phyloP scores from a whole-genome alignment of 108 stramenopile genomes.

The Cyclotella baltica region DNA sequence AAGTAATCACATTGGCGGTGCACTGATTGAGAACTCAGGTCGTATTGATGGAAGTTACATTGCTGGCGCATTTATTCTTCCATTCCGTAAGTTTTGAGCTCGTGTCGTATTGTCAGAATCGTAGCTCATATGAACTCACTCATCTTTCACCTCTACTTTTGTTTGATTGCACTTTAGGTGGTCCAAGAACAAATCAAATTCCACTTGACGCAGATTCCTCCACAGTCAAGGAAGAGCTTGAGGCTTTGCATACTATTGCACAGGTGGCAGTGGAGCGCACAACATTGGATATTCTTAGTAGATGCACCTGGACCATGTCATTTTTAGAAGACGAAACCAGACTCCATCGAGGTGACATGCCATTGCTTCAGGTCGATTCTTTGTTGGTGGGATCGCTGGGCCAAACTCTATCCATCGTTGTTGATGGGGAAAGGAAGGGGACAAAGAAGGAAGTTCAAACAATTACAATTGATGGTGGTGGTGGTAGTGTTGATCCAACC shows the following conservation, averaged over 20 bases:
- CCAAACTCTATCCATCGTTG: slow-evolving; percentile 52
- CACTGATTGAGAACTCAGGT: too few relatives aligned
- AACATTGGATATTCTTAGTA: slow-evolving; percentile 51
- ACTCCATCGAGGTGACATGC: slow-evolving; percentile 59
- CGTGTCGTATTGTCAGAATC: too few relatives aligned
- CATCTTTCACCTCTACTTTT: too few relatives aligned
- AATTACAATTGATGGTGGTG: slow-evolving; percentile 49
- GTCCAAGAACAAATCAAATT: slow-evolving; percentile 39
- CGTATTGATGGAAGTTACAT: too few relatives aligned
- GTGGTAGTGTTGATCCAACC: slow-evolving; percentile 44
- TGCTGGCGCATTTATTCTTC: too few relatives aligned
- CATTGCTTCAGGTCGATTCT: slow-evolving; percentile 44
- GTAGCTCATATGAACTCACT: too few relatives aligned
- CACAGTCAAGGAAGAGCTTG: slow-evolving; percentile 61
- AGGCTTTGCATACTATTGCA: slow-evolving; percentile 56
- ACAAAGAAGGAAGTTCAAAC: slow-evolving; percentile 73
- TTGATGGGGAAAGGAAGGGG: slow-evolving; percentile 68
- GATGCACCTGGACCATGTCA: slow-evolving; percentile 76
- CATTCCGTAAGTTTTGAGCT: too few relatives aligned
- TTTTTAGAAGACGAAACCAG: slow-evolving; percentile 59
- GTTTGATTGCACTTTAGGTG: slow-evolving; percentile 22
- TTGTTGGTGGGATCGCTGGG: slow-evolving; percentile 50
- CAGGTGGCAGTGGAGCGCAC: slow-evolving; percentile 47
- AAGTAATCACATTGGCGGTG: too few relatives aligned
- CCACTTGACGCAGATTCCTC: slow-evolving; percentile 65